Conservation (phyloP, 345 rosid species). For the Eutrema japonicum region DNA sequence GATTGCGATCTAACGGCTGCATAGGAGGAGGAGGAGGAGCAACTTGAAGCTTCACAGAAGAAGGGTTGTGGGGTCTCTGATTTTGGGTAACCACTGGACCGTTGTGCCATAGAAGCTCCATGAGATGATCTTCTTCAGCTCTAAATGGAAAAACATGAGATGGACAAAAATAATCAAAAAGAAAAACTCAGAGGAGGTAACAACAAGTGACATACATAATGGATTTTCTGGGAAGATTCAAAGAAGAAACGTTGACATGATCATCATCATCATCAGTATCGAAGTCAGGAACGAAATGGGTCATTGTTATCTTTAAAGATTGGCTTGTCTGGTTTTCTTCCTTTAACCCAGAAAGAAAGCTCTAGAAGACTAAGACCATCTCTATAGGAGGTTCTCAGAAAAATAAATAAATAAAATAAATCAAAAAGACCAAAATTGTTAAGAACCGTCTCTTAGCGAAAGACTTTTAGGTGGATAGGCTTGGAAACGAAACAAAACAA, state of each 20-base stretch:
- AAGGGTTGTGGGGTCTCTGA: constrained; percentile 51
- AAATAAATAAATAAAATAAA: too few relatives aligned
- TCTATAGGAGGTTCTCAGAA: too few relatives aligned
- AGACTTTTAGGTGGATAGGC: constrained; percentile 29
- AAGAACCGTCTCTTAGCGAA: too few relatives aligned
- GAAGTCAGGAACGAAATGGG: constrained; percentile 75
- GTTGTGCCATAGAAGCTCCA: constrained; percentile 95
- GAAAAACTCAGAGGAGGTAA: background rate
- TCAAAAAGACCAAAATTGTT: too few relatives aligned
- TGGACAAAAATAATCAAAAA: background rate
- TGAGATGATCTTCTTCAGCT: constrained; percentile 60
- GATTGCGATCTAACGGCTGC: constrained; percentile 45
- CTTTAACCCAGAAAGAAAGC: constrained; percentile 18
- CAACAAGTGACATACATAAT: constrained; percentile 31
- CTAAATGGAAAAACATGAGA: constrained; percentile 43
- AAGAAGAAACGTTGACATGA: constrained; percentile 46
- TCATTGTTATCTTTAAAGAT: constrained; percentile 46
- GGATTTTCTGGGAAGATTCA: constrained; percentile 51
- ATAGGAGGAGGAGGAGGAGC: constrained; percentile 25
- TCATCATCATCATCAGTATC: constrained; percentile 61
- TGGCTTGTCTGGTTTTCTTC: background rate
- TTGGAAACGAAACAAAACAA: too few relatives aligned
- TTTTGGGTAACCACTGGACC: constrained; percentile 80
- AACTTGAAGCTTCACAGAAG: constrained; percentile 7
- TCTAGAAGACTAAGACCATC: constrained; percentile 20